Percentiles rank a stretch among this genome's conserved stretches.
These are phyloP conservation scores for Rhodotorula paludigena DNA, from an alignment of 768 basidiomycete genomes.

Conservation along the genomic window DNA sequence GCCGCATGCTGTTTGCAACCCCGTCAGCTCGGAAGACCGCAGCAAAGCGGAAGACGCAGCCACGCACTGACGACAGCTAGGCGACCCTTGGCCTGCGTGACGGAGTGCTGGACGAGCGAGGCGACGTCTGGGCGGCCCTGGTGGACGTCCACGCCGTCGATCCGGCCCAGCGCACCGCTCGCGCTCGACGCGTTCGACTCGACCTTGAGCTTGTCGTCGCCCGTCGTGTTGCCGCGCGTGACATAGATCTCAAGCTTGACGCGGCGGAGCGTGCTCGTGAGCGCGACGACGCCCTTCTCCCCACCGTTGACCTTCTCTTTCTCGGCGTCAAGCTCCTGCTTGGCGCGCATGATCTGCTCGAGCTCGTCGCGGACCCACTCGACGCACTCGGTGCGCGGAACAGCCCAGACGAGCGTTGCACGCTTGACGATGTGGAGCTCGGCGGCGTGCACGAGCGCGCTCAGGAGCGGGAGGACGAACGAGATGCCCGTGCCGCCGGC, in stretches of 20 bases:
- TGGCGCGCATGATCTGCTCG: neutral
- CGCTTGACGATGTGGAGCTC: neutral
- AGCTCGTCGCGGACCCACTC: neutral
- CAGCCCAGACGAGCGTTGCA: slow-evolving; percentile 10
- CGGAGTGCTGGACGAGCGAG: slow-evolving; percentile 34
- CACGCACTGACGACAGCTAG: slow-evolving; percentile 44
- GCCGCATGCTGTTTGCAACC: slow-evolving; percentile 41
- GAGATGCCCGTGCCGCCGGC: slow-evolving; percentile 48
- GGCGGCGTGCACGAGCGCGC: neutral
- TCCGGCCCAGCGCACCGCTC: neutral
- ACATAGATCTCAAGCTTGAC: neutral
- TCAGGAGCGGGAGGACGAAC: slow-evolving; percentile 10
- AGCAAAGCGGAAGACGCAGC: neutral
- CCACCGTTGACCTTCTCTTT: too few species aligned
- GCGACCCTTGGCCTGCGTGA: slow-evolving; percentile 37
- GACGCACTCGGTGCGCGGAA: neutral
- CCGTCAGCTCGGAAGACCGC: neutral
- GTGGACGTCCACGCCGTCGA: neutral
- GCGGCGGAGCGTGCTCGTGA: neutral
- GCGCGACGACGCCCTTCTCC: neutral
- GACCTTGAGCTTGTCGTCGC: neutral
- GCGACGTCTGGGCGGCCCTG: slow-evolving; percentile 36
- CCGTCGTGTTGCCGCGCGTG: neutral
- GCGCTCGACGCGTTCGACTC: neutral
- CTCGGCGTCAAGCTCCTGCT: neutral